phyloP scores from a whole-genome alignment of 75 land plant species.

The Cryptomeria japonica region DNA sequence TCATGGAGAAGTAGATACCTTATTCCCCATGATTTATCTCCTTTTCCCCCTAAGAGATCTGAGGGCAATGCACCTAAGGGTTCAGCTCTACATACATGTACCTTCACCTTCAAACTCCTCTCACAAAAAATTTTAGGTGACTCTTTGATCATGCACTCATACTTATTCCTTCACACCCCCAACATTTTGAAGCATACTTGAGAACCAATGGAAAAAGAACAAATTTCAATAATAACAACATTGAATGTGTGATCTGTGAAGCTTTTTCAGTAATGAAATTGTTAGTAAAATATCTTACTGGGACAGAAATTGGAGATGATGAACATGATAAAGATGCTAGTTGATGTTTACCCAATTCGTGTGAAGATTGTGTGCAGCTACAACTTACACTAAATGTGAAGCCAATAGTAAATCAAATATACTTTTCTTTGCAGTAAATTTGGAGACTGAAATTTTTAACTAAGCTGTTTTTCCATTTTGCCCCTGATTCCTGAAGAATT shows the following conservation, averaged over 20 bases:
- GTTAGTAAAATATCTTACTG: neutral
- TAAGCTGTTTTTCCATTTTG: neutral
- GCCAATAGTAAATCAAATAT: neutral
- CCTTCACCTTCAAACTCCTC: too few relatives aligned
- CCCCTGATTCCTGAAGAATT: neutral
- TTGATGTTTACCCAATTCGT: neutral
- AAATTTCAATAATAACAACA: neutral
- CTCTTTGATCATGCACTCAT: too few relatives aligned
- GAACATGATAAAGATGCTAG: neutral
- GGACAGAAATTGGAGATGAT: neutral
- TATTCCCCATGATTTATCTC: too few relatives aligned
- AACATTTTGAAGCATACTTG: too few relatives aligned
- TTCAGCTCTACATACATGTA: too few relatives aligned
- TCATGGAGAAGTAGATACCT: too few relatives aligned
- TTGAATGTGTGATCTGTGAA: neutral
- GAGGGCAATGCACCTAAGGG: too few relatives aligned
- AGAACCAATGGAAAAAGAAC: too few relatives aligned
- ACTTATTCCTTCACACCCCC: too few relatives aligned
- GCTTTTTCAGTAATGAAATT: neutral
- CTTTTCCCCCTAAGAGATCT: too few relatives aligned
- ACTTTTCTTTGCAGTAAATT: neutral
- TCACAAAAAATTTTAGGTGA: too few relatives aligned
- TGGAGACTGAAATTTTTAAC: neutral
- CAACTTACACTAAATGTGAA: neutral
- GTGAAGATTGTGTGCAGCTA: neutral